Conservation (phyloP, 768 basidiomycete genomes). For the Trametes maxima region DNA sequence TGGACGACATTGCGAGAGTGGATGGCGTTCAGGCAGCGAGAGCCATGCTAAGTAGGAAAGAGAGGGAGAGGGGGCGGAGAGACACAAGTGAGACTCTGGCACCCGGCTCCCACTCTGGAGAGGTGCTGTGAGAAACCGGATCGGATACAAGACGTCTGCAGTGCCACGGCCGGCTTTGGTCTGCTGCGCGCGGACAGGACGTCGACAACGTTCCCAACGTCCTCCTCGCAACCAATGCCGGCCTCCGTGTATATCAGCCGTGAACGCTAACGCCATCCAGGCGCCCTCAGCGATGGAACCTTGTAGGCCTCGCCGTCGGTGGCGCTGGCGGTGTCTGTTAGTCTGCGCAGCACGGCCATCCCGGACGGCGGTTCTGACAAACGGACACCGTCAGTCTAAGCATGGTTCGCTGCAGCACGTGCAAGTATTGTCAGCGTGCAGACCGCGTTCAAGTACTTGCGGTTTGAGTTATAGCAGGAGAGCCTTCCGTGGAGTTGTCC, state of each 20-base stretch:
- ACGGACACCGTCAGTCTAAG: no score
- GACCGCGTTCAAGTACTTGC: no score
- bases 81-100: neutral
- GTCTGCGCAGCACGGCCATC: no score
- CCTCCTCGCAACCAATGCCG: neutral
- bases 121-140: slow-evolving; percentile 6
- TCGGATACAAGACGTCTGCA: neutral
- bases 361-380: no score
- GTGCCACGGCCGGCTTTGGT: slow-evolving; percentile 2
- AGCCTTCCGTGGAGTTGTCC: no score
- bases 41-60: neutral
- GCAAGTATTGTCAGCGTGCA: no score
- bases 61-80: neutral
- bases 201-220: slow-evolving; percentile 4
- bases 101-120: neutral
- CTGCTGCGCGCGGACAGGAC: slow-evolving; percentile 8
- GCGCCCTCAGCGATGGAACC: neutral
- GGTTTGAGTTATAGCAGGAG: no score
- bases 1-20: neutral
- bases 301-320: no score
- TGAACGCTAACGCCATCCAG: neutral
- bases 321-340: no score
- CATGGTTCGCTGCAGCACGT: no score
- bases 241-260: neutral
- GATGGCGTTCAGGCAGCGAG: slow-evolving; percentile 8